Percentiles rank a stretch among this genome's conserved stretches.
Conservation (phyloP, 805 yeast species). For the Crinitomyces ghanaensis region DNA sequence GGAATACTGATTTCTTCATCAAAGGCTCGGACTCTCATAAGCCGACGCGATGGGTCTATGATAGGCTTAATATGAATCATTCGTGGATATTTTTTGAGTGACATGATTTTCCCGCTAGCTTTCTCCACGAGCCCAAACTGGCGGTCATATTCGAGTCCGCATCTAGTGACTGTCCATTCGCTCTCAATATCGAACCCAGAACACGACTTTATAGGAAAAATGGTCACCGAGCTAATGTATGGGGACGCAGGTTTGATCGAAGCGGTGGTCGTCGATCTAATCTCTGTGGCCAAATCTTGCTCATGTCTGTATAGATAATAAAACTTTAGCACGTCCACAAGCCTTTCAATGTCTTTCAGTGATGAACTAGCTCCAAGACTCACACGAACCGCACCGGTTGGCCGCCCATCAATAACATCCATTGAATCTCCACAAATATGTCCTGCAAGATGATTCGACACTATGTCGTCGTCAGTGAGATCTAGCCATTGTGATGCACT, state of each 20-base stretch:
- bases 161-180: conserved; percentile 22
- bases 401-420: conserved; percentile 29
- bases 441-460: conserved; percentile 24
- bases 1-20: too few species aligned
- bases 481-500: conserved; percentile 25
- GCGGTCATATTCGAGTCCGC: conserved; percentile 33
- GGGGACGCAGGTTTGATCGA: neutral
- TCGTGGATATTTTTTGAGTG: conserved; percentile 25
- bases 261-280: neutral
- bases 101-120: conserved; percentile 20
- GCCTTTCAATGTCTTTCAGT: conserved; percentile 25
- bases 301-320: conserved; percentile 16
- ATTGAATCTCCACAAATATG: conserved; percentile 34
- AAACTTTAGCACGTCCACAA: conserved; percentile 21
- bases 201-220: conserved; percentile 37
- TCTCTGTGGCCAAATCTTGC: neutral
- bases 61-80: conserved; percentile 30
- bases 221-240: conserved; percentile 18
- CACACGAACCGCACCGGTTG: conserved; percentile 33
- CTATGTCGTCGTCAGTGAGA: conserved; percentile 22
- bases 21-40: too few species aligned
- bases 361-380: conserved; percentile 33
- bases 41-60: too few species aligned
- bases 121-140: conserved; percentile 28
- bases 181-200: conserved; percentile 24